Conservation (phyloP, 345 rosid genomes). For the Salix brachista region DNA sequence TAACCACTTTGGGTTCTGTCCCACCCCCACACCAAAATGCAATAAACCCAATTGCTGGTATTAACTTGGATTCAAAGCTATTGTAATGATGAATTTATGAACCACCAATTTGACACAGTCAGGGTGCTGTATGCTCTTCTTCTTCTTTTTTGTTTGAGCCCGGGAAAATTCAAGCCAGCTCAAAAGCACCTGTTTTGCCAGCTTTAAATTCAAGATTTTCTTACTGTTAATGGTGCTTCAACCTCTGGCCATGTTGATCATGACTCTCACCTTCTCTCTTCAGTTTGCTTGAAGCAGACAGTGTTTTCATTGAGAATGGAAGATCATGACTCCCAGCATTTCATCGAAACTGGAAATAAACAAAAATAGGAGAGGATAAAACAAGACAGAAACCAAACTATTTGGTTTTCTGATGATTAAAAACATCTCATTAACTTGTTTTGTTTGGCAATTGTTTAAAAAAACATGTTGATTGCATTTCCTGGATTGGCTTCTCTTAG, state of each 20-base stretch:
- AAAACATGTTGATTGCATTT: constrained; percentile 30
- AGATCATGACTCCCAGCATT: constrained; percentile 99
- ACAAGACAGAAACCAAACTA: background rate
- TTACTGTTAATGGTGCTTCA: constrained; percentile 83
- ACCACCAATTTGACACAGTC: background rate
- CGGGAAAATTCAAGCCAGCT: background rate
- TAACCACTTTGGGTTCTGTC: too few species aligned
- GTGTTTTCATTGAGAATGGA: constrained; percentile 66
- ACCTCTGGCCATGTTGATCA: constrained; percentile 72
- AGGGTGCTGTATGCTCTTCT: background rate
- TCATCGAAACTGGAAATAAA: constrained; percentile 61
- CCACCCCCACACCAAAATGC: background rate
- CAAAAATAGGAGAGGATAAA: background rate
- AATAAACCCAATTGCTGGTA: background rate
- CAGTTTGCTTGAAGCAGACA: constrained; percentile 48
- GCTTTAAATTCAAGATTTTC: constrained; percentile 8
- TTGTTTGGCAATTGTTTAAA: constrained; percentile 3
- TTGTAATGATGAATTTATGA: background rate
- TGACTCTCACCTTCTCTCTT: constrained; percentile 62
- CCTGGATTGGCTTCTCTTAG: constrained; percentile 69
- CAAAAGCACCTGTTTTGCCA: background rate
- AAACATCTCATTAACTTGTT: background rate
- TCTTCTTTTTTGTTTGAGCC: background rate
- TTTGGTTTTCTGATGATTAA: background rate
- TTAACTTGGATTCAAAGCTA: background rate